Percentiles rank a stretch among this genome's conserved stretches.
phyloP scores from a whole-genome alignment of 768 basidiomycete genomes.

The Xanthoconium stramineum region DNA sequence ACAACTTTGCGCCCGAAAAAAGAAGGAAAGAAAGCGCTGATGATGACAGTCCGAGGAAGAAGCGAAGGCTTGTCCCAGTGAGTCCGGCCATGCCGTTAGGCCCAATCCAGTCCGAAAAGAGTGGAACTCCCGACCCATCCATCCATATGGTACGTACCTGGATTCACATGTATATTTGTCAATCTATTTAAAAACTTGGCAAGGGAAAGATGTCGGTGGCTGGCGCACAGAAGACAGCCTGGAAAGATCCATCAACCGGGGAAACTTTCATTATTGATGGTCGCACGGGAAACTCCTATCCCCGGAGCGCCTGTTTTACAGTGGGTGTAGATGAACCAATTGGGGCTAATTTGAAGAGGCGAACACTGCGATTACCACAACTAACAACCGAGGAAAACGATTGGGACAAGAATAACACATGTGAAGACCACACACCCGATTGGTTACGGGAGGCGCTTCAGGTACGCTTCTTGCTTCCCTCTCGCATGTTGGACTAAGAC shows the following conservation, averaged over 20 bases:
- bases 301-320: slow-evolving; percentile 21
- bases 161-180: slow-evolving; percentile 1
- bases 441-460: slow-evolving; percentile 66
- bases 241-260: slow-evolving; percentile 65
- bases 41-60: slow-evolving; percentile 46
- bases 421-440: slow-evolving; percentile 39
- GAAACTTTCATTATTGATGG: slow-evolving; percentile 58
- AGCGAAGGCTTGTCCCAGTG: slow-evolving; percentile 39
- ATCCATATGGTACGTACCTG: slow-evolving; percentile 21
- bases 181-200: slow-evolving; percentile 10
- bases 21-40: slow-evolving; percentile 6
- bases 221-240: slow-evolving; percentile 32
- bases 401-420: slow-evolving; percentile 5
- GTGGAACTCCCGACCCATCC: slow-evolving; percentile 6
- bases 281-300: slow-evolving; percentile 68
- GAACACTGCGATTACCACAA: slow-evolving; percentile 11
- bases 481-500: slow-evolving; percentile 4
- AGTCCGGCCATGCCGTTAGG: slow-evolving; percentile 1
- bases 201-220: slow-evolving; percentile 26
- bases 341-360: slow-evolving; percentile 9
- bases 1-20: slow-evolving; percentile 50
- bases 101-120: slow-evolving; percentile 4
- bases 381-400: slow-evolving; percentile 1
- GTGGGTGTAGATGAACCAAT: slow-evolving; percentile 7
- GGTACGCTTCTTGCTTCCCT: slow-evolving; percentile 36